Evolutionary conservation across 441 rosid species (phyloP).

Genomic region (Adansonia gregorii): DNA sequence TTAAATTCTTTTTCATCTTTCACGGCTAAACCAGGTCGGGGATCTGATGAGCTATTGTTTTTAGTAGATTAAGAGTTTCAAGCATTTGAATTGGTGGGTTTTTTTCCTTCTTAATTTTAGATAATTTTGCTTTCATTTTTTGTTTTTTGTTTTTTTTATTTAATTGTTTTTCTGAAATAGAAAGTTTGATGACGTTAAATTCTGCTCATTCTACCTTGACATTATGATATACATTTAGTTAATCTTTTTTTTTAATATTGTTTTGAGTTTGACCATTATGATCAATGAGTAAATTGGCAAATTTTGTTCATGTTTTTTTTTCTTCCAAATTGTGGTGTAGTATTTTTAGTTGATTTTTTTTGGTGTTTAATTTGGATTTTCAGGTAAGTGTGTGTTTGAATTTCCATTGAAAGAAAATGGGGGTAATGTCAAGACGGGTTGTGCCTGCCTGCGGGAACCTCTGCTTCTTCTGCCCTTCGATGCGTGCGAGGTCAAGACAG

Average conservation of each 20-base stretch:
- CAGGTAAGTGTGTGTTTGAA: conserved; percentile 35
- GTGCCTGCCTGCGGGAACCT: conserved; percentile 89
- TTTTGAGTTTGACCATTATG: conserved; percentile 20
- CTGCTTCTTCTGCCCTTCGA: conserved; percentile 89
- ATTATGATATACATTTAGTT: not conserved
- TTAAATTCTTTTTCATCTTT: conserved; percentile 28
- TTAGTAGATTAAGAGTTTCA: not conserved
- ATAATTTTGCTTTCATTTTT: conserved; percentile 18
- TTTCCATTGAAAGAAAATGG: conserved; percentile 51
- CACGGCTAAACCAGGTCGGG: conserved; percentile 45
- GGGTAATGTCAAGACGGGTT: conserved; percentile 92
- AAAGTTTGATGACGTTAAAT: not conserved
- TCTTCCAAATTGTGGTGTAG: not conserved
- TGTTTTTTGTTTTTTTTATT: not conserved
- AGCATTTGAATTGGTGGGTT: conserved; percentile 39
- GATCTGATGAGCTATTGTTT: conserved; percentile 37
- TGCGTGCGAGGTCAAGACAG: conserved; percentile 95
- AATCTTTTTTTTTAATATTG: conserved; percentile 18
- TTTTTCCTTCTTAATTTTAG: not conserved
- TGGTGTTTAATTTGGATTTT: conserved; percentile 24
- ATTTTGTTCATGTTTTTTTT: not conserved
- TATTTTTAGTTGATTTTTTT: not conserved
- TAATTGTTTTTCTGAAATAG: not conserved
- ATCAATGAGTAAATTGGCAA: conserved; percentile 24
- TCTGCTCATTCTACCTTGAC: conserved; percentile 20